These are phyloP conservation scores for Draba incana DNA, from an alignment of 345 rosid genomes.

Conservation along the genomic window DNA sequence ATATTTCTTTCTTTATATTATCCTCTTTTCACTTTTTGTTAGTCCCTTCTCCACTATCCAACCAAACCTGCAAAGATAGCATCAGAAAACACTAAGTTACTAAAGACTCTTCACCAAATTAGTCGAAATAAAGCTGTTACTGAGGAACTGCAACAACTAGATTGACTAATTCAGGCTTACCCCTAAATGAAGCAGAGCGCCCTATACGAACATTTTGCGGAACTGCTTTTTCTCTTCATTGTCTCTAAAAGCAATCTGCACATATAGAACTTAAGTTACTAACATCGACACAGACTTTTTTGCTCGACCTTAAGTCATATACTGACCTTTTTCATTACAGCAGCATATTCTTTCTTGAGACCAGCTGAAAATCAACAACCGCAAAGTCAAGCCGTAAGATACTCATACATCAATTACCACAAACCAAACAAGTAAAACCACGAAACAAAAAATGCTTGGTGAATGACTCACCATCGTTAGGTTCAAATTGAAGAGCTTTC, in stretches of 20 bases:
- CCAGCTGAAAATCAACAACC: slow-evolving; percentile 60
- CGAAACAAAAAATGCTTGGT: not conserved
- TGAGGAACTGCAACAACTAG: not conserved
- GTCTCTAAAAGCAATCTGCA: slow-evolving; percentile 69
- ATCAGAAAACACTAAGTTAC: slow-evolving; percentile 9
- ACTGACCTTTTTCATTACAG: slow-evolving; percentile 80
- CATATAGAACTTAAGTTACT: slow-evolving; percentile 19
- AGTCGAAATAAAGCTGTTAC: not conserved
- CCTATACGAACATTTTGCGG: slow-evolving; percentile 72
- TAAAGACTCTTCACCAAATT: not conserved
- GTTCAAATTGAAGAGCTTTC: slow-evolving; percentile 87
- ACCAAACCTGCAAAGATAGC: slow-evolving; percentile 33
- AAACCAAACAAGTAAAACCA: slow-evolving; percentile 9
- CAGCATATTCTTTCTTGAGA: slow-evolving; percentile 77
- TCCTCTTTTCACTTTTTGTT: slow-evolving; percentile 40
- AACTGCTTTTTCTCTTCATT: slow-evolving; percentile 70
- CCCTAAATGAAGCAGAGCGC: slow-evolving; percentile 30
- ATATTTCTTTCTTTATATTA: slow-evolving; percentile 24
- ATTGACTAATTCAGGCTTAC: slow-evolving; percentile 23
- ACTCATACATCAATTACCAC: not conserved
- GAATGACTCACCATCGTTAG: slow-evolving; percentile 71
- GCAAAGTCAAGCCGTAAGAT: not conserved
- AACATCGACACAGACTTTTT: not conserved
- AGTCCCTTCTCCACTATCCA: slow-evolving; percentile 43
- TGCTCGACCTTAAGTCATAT: not conserved